Percentiles rank a stretch among this genome's conserved stretches.
Evolutionary conservation across 768 basidiomycete genomes (phyloP).

Genomic region (Pisolithus marmoratus): DNA sequence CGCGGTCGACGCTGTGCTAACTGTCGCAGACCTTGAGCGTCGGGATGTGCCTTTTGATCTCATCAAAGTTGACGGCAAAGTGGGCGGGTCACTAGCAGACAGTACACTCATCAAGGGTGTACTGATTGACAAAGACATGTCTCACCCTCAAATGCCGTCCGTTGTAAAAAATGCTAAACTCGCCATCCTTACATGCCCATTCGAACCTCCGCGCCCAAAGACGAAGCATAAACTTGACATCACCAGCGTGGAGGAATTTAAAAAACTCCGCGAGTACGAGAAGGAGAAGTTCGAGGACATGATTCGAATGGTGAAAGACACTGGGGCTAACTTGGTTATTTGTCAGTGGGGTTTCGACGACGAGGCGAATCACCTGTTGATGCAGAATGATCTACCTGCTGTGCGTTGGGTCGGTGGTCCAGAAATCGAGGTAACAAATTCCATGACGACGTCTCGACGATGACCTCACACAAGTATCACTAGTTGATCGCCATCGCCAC

Average conservation of each 20-base stretch:
- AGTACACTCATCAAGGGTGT: constrained; percentile 95
- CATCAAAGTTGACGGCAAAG: constrained; percentile 99
- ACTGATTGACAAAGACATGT: constrained; percentile 99
- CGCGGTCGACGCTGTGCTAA: constrained; percentile 93
- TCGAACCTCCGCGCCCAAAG: constrained; percentile 98
- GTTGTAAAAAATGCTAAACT: constrained; percentile 83
- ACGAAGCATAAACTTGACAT: constrained; percentile 99
- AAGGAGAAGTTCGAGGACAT: constrained; percentile 94
- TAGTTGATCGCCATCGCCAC: constrained; percentile 98
- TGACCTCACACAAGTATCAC: not conserved
- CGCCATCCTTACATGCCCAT: constrained; percentile 97
- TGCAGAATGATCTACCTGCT: constrained; percentile 97
- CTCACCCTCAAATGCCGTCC: constrained; percentile 96
- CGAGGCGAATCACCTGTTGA: constrained; percentile 94
- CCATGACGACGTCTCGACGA: not conserved
- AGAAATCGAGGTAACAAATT: constrained; percentile 79
- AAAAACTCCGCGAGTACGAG: constrained; percentile 91
- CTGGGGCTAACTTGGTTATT: constrained; percentile 96
- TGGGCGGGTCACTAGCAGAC: constrained; percentile 94
- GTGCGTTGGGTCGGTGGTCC: constrained; percentile 99
- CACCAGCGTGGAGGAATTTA: constrained; percentile 93
- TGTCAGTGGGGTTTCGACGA: constrained; percentile 99
- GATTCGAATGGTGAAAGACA: constrained; percentile 94
- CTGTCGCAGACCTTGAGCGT: constrained; percentile 92
- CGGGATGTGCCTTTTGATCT: constrained; percentile 95